Evolutionary conservation across 345 rosid species (phyloP).

Genomic region (Eucalyptus urophylla): DNA sequence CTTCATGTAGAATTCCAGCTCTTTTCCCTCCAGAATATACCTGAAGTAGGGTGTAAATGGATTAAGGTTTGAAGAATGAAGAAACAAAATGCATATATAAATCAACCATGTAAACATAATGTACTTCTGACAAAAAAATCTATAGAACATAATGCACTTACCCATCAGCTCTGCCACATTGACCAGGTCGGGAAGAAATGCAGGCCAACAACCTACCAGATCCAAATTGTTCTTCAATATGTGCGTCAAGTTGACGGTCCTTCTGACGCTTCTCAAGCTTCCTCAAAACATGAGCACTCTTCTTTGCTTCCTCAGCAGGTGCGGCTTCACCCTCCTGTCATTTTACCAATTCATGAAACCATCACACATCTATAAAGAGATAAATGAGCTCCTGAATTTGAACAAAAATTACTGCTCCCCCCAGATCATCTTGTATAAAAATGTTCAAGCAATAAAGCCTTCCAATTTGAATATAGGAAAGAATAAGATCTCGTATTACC

Average conservation of each 20-base stretch:
- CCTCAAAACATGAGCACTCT: constrained; percentile 36
- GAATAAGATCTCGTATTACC: background rate
- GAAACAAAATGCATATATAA: background rate
- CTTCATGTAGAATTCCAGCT: constrained; percentile 36
- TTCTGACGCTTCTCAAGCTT: constrained; percentile 38
- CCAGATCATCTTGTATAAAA: background rate
- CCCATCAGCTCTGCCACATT: constrained; percentile 52
- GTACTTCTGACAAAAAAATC: background rate
- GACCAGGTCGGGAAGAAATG: constrained; percentile 47
- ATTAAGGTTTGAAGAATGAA: background rate
- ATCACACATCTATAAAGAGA: background rate
- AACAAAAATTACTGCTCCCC: background rate
- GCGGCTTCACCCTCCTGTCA: constrained; percentile 22
- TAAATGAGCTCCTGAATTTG: background rate
- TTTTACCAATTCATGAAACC: background rate
- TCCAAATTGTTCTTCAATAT: constrained; percentile 45
- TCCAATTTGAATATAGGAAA: background rate
- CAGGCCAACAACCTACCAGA: constrained; percentile 40
- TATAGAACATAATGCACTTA: background rate
- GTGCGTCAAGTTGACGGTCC: constrained; percentile 28
- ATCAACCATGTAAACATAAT: background rate
- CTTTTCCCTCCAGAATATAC: constrained; percentile 33
- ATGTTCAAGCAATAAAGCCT: background rate
- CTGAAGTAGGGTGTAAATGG: background rate
- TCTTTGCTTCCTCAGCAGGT: constrained; percentile 24